phyloP scores from a whole-genome alignment of 331 rosid species.

The Spiraea crenata region DNA sequence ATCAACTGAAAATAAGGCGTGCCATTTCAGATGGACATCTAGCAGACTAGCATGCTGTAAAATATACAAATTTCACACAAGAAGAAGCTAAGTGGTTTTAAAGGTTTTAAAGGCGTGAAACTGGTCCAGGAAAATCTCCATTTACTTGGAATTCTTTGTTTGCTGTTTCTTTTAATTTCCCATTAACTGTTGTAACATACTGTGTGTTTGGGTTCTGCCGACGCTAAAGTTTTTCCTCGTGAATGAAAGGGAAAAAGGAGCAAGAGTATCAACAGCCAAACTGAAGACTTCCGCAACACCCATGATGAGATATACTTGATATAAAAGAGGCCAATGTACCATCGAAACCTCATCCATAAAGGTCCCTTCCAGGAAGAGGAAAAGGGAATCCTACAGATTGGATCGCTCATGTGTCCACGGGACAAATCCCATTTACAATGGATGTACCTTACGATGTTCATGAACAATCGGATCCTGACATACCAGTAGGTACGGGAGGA shows the following conservation, averaged over 20 bases:
- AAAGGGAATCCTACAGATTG: constrained; percentile 1
- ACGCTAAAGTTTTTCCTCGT: background rate
- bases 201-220: background rate
- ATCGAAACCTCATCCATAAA: background rate
- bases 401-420: constrained; percentile 8
- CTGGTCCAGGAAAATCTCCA: background rate
- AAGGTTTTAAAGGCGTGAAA: background rate
- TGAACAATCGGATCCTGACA: no score
- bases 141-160: background rate
- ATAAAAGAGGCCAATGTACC: background rate
- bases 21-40: background rate
- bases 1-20: background rate
- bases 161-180: background rate
- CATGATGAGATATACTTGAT: background rate
- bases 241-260: background rate
- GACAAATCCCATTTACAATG: constrained; percentile 20
- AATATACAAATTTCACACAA: background rate
- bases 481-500: no score
- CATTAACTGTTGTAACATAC: background rate
- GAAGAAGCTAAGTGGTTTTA: background rate
- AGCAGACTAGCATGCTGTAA: background rate
- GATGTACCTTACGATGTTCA: no score
- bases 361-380: constrained; percentile 6
- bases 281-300: background rate
- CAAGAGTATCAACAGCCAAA: background rate